phyloP scores from a whole-genome alignment of 805 yeast species.

The Scheffersomyces coipomensis region DNA sequence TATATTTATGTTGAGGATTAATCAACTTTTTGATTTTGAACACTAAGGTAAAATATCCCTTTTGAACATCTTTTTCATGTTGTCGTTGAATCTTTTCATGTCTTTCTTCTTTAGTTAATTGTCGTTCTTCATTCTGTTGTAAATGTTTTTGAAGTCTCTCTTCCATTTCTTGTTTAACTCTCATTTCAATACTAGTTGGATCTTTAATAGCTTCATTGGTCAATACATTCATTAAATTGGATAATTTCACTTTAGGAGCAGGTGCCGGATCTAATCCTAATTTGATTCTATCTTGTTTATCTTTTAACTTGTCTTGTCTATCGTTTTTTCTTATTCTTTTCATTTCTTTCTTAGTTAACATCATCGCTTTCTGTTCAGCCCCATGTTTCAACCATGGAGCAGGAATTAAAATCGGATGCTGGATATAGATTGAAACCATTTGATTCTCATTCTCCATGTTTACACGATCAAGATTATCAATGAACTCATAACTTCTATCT shows the following conservation, averaged over 20 bases:
- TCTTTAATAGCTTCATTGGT: slow-evolving; percentile 84
- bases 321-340: slow-evolving; percentile 71
- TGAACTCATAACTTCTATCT: slow-evolving; percentile 32
- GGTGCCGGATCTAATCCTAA: slow-evolving; percentile 87
- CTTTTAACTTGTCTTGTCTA: slow-evolving; percentile 61
- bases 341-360: slow-evolving; percentile 73
- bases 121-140: slow-evolving; percentile 58
- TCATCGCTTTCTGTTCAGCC: slow-evolving; percentile 44
- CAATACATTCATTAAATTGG: slow-evolving; percentile 81
- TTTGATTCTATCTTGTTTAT: slow-evolving; percentile 71
- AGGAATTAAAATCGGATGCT: slow-evolving; percentile 72
- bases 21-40: slow-evolving; percentile 53
- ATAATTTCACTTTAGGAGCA: slow-evolving; percentile 80
- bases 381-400: slow-evolving; percentile 57
- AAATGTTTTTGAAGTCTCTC: slow-evolving; percentile 61
- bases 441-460: slow-evolving; percentile 36
- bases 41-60: slow-evolving; percentile 58
- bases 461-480: slow-evolving; percentile 22
- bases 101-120: slow-evolving; percentile 55
- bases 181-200: slow-evolving; percentile 81
- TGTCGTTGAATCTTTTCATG: slow-evolving; percentile 50
- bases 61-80: slow-evolving; percentile 45
- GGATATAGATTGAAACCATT: slow-evolving; percentile 69
- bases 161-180: slow-evolving; percentile 67
- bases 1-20: slow-evolving; percentile 68